A percentile compares a stretch with the other conserved stretches of the same genome.
phyloP scores from a whole-genome alignment of 768 basidiomycete species.

The Leucocoprinus sp. region DNA sequence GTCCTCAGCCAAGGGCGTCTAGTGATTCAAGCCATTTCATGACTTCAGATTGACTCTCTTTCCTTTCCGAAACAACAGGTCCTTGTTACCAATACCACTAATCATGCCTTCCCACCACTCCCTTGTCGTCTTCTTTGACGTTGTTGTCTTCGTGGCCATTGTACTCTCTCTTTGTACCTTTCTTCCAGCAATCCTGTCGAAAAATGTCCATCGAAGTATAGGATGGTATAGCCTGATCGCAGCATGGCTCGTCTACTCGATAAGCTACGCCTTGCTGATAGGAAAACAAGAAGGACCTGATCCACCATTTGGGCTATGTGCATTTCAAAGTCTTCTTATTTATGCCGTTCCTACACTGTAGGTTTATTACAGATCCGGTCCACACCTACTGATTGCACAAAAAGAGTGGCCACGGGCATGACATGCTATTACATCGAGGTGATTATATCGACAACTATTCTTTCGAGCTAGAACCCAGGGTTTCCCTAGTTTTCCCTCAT shows the following conservation, averaged over 20 bases:
- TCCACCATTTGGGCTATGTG: not conserved
- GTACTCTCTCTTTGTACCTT: conserved; percentile 3
- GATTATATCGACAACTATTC: not conserved
- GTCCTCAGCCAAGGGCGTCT: too few species aligned
- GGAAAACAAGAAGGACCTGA: conserved; percentile 8
- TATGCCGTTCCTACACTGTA: conserved; percentile 8
- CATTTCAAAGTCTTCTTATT: not conserved
- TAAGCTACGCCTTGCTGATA: conserved; percentile 5
- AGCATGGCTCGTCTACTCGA: conserved; percentile 3
- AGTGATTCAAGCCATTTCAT: not conserved
- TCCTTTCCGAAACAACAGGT: not conserved
- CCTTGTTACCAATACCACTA: not conserved
- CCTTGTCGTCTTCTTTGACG: conserved; percentile 9
- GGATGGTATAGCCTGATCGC: conserved; percentile 9
- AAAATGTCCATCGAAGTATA: conserved; percentile 1
- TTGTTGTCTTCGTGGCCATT: not conserved
- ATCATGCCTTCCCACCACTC: conserved; percentile 6
- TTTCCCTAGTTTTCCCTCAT: conserved; percentile 1
- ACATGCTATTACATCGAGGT: conserved; percentile 8
- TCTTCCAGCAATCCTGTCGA: conserved; percentile 6
- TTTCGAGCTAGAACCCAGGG: not conserved
- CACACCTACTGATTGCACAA: not conserved
- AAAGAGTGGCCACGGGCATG: not conserved
- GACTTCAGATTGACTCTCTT: not conserved
- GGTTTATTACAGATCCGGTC: not conserved